Percentiles rank a stretch among this genome's conserved stretches.
phyloP scores from a whole-genome alignment of 192 early-diverging fungal species.

The Chytriomyces sp. region DNA sequence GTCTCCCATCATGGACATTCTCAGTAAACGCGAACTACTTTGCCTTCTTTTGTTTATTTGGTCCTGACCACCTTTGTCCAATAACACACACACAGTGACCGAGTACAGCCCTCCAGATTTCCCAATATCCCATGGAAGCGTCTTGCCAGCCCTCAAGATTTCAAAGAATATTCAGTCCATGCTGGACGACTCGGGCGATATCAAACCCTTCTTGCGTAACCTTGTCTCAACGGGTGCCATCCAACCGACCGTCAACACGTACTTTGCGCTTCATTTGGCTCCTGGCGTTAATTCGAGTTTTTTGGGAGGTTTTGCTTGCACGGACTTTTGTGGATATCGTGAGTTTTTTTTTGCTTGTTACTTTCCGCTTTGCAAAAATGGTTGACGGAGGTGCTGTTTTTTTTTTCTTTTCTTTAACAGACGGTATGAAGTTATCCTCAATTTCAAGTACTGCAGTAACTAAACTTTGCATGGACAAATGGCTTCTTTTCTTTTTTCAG shows the following conservation, averaged over 20 bases:
- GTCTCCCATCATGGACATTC: neutral
- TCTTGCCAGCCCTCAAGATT: too few relatives aligned
- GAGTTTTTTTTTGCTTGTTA: too few relatives aligned
- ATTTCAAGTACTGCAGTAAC: too few relatives aligned
- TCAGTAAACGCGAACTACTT: neutral
- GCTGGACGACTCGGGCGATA: neutral
- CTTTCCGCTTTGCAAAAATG: too few relatives aligned
- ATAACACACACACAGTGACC: neutral
- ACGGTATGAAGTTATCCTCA: too few relatives aligned
- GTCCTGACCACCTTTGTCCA: too few relatives aligned
- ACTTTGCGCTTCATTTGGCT: slow-evolving; percentile 40
- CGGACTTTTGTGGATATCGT: too few relatives aligned
- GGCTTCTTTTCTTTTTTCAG: neutral
- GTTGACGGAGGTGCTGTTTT: too few relatives aligned
- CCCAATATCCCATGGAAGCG: neutral
- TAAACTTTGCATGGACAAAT: too few relatives aligned
- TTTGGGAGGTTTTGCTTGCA: too few relatives aligned
- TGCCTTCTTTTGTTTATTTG: too few relatives aligned
- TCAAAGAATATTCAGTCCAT: neutral
- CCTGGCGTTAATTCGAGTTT: slow-evolving; percentile 22
- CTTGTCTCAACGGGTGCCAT: slow-evolving; percentile 12
- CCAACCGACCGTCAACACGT: slow-evolving; percentile 34
- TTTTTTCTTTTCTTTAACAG: too few relatives aligned
- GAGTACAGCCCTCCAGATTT: neutral
- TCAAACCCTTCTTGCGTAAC: neutral